Percentiles rank a stretch among this genome's conserved stretches.
These are phyloP conservation scores for Aspergillus ochraceus DNA, from an alignment of 2,329 filamentous ascomycete species.

Conservation along the genomic window DNA sequence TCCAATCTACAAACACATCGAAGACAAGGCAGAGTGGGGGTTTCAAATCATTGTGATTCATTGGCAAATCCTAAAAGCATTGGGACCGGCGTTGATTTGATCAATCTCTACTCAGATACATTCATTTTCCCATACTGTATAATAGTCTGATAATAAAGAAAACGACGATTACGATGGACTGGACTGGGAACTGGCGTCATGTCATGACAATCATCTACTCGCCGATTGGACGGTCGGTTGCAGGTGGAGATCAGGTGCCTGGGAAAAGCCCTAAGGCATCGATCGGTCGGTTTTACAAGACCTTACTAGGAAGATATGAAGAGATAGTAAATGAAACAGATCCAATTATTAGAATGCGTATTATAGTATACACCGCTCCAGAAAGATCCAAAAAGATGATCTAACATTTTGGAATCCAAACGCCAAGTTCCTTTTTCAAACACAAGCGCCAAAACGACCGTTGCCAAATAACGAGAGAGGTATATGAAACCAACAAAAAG, in stretches of 20 bases:
- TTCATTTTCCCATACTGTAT: background rate
- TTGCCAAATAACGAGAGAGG: conserved; percentile 26
- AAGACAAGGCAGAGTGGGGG: too few relatives aligned
- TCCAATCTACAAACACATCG: too few relatives aligned
- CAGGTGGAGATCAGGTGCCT: background rate
- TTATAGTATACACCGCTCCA: background rate
- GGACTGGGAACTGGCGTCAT: background rate
- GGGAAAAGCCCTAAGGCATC: background rate
- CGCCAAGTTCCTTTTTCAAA: conserved; percentile 10
- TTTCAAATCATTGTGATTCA: background rate
- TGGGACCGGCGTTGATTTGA: background rate
- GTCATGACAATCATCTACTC: background rate
- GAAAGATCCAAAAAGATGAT: background rate
- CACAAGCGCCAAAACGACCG: conserved; percentile 25
- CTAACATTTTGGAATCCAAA: conserved; percentile 6
- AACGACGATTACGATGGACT: background rate
- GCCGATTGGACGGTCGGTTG: background rate
- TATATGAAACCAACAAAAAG: conserved; percentile 5
- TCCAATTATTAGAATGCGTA: background rate
- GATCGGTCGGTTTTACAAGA: background rate
- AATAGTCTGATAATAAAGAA: background rate
- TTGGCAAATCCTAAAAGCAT: background rate
- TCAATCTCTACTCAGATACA: background rate
- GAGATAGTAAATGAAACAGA: background rate
- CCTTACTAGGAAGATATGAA: background rate